Base-by-base conservation (phyloP, 805 yeast genomes). In the Starmerella stellata region DNA sequence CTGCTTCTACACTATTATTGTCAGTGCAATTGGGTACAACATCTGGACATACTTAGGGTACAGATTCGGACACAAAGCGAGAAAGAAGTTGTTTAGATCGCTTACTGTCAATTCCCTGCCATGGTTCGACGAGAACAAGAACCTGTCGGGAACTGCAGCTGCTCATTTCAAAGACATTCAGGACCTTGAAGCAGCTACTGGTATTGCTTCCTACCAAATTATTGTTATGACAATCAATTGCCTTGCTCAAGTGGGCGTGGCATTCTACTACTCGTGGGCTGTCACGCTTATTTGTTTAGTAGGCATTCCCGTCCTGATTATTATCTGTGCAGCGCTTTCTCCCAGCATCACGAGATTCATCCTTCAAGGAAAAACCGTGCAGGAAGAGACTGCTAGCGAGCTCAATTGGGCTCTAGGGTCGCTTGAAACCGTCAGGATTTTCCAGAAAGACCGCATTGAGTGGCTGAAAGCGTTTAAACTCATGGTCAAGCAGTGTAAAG, bases 241-340 rank as follows among this genome's bases (percentile, higher is more conserved):
- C 17, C 50, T 75, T 1, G 51, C 71, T 11, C 74, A 74, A 45
- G 65, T 72, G 7, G 30, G 64, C 1, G 68, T 72, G 0, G 65
- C 82, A 0, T 68, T 90, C 53, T 67, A 68, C 43, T 75, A 73
- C 43, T 79, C 93, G 2, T 87, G 95, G 95, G 66, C 79, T 3
- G 63, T 90, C 9, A 79, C 95, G 0, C 57, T 90, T 20, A 69
- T 90, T 1, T 70, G 78, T n/a, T 51, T 87, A 42, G 75, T 81
- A 1, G 65, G 78, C 3, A 48, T 81, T 3, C 98, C 98, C 0
- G 25, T 83, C 0, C 69, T 87, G 41, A 63, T 64, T 0, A 7
- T 64, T 0, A 44, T 68, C 2, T 72, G 77, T 1, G 56, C 61
- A 28, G 27, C 64, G 0, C 68, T 76, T 40, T 72, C 83, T 0